Evolutionary conservation across 2,329 filamentous ascomycete genomes (phyloP), one percentile per base, ranked within the genome.

Genomic region (Escovopsis sp.): DNA sequence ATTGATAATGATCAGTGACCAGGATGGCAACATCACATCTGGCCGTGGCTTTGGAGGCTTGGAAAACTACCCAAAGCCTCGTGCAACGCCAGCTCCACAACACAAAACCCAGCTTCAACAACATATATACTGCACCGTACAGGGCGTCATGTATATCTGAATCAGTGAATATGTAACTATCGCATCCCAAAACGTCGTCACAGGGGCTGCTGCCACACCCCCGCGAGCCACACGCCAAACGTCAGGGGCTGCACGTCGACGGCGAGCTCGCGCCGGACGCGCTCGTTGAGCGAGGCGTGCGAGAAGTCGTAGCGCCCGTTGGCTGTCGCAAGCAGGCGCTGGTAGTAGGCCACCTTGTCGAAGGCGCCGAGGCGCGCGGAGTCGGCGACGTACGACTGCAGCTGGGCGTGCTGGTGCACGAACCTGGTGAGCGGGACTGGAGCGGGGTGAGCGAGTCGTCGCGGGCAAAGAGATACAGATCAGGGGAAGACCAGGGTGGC

Each of bases 291-390:
- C 46, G 76, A 80, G 1, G 74, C 60, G 11, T 70, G 61, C 3
- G 64, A 61, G 50, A 82, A 81, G 47, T 79, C 74, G 52, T 83
- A 86, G 9, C 76, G 70, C 2, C 79, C 76, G 47, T 81, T 72
- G 14, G 74, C 74, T 0, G 81, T 85, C 29, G 78, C 79, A 32
- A 83, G 65, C 20, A 85, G 68, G 29, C 77, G 67, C 44, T 77
- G 71, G 39, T 81, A 70, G 42, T 73, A 67, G 37, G 65, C 63
- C 48, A 70, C 71, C 40, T 64, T 68, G 7, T 60, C 56, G 43
- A 63, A 64, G 47, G 75, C 64, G 10, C 68, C 64, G 36, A 61
- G 62, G 45, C 71, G 63, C 39, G 64, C 62, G 45, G 63, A 66
- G 38, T 65, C 61, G 27, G 57, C 50, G 20, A 67, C 52, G 50